A percentile compares a stretch with the other conserved stretches of the same genome.
Evolutionary conservation across 2,329 filamentous ascomycete genomes (phyloP).

Genomic region (Lecanicillium sp.): DNA sequence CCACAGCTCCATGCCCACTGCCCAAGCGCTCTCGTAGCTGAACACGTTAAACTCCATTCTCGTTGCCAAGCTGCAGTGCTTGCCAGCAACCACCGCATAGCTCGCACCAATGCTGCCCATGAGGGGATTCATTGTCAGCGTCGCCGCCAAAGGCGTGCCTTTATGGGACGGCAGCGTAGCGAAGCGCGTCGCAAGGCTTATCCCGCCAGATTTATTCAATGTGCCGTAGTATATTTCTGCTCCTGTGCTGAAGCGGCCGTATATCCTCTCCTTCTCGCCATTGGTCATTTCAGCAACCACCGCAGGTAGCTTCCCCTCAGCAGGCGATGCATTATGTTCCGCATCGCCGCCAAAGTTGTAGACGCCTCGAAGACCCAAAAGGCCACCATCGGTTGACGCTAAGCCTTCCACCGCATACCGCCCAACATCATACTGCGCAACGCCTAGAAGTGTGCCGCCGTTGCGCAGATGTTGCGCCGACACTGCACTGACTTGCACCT

Average conservation of each 20-base stretch:
- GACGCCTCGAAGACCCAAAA: slow-evolving; percentile 78
- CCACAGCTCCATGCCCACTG: slow-evolving; percentile 90
- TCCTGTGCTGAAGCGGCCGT: slow-evolving; percentile 81
- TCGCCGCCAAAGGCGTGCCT: slow-evolving; percentile 88
- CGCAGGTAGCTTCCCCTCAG: slow-evolving; percentile 6
- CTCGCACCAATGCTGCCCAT: slow-evolving; percentile 90
- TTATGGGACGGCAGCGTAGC: slow-evolving; percentile 73
- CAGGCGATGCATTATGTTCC: no score
- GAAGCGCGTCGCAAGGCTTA: slow-evolving; percentile 83
- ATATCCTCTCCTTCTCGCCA: slow-evolving; percentile 50
- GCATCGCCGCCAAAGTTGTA: slow-evolving; percentile 88
- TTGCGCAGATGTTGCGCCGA: slow-evolving; percentile 64
- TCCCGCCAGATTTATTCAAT: slow-evolving; percentile 85
- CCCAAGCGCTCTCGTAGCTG: slow-evolving; percentile 92
- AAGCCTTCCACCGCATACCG: slow-evolving; percentile 86
- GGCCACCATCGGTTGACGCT: slow-evolving; percentile 83
- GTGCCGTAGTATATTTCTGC: slow-evolving; percentile 94
- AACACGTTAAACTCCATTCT: slow-evolving; percentile 97
- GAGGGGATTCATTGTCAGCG: slow-evolving; percentile 83
- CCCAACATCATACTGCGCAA: slow-evolving; percentile 75
- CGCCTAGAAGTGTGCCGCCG: slow-evolving; percentile 65
- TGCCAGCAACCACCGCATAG: slow-evolving; percentile 83
- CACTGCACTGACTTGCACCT: slow-evolving; percentile 73
- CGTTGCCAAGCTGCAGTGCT: slow-evolving; percentile 75
- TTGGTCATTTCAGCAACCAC: slow-evolving; percentile 11